Evolutionary conservation across 805 yeast genomes (phyloP), one percentile per base, ranked within the genome.

Genomic region (Hanseniaspora thailandica): DNA sequence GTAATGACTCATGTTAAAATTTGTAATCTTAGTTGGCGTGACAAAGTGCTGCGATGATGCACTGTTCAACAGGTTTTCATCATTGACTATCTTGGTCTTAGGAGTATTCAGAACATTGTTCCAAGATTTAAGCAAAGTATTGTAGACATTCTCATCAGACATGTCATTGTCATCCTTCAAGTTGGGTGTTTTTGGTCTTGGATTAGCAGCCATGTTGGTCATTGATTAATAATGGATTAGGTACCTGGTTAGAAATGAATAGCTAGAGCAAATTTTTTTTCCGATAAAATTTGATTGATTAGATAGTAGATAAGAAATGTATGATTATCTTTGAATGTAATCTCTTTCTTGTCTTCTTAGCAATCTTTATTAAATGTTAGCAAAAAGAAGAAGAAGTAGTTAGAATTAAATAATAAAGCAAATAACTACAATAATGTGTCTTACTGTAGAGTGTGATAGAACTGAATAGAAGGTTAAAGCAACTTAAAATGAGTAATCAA

Each of bases 21-120:
- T 20, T 5, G 30, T 9, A 5, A 33, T 30, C 25, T 49, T 49
- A 7, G 53, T 49, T 41, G 54, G 54, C 4, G 54, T 50, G 2
- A 43, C 36, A 43, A 50, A 50, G 10, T 13, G 19, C 5, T 41
- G 28, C 9, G 34, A 13, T 23, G 28, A 40, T 13, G 19, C 1
- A 5, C 20, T 28, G 15, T 36, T 10, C 4, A 17, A n/a, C 5
- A 33, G 22, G 17, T 13, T 30, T 15, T 33, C 39, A 12, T 9
- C 34, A 12, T 15, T 2, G 15, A 28, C 2, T 2, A 35, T 30
- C 20, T n/a, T 30, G 7, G 39, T 20, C n/a, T 20, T 38, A 8
- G 46, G 41, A 12, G 46, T 45, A 19, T 30, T 38, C 2, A 20
- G 7, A 15, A 20, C 22, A n/a, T 36, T 45, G n/a, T 52, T 33